Evolutionary conservation across 1,139 yeast species (phyloP), one percentile per base, ranked within the genome.

Genomic region (Scheffersomyces lignicola): DNA sequence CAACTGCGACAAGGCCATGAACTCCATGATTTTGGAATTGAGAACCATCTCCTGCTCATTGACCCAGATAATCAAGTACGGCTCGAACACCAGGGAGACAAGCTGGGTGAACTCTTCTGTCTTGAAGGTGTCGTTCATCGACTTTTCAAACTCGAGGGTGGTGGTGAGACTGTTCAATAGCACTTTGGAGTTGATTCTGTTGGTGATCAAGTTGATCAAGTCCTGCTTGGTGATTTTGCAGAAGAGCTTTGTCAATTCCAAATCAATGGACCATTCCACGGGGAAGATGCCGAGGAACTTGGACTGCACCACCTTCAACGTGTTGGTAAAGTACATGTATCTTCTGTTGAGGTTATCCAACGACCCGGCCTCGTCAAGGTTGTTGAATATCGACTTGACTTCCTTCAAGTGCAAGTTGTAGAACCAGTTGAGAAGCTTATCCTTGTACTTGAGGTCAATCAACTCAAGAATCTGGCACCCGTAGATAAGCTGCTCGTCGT

Each of bases 361-460:
- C 2, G 95, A 83, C 1, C 97, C 97, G 0, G 98, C 97, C 58
- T 90, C 98, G 48, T 89, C 97, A 13, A 78, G 70, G 18, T 80
- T 71, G 37, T 78, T 76, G 60, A 92, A 92, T 10, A 92, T 87
- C 16, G 77, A 66, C 28, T 76, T 74, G 38, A 92, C 80, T 51
- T 90, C 97, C 45, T 76, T 75, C 37, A 92, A 68, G 44, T 84
- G 82, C 27, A 72, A 68, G 43, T 77, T 78, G 42, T 86, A 76
- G 58, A 84, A 87, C 94, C 95, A 87, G 33, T 74, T 76, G 12
- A 81, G 62, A 28, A 90, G 63, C 47, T 82, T 77, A 34, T 76
- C 78, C 42, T 78, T 78, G 41, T 81, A 74, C 31, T 78, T 71
- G 2, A 64, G 56, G 22, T 86, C 90, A 20, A 86, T 69, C 21